Percentiles rank a stretch among this genome's conserved stretches.
These are phyloP conservation scores for Kuraishia hungarica DNA, from an alignment of 805 yeast species.

Conservation along the genomic window DNA sequence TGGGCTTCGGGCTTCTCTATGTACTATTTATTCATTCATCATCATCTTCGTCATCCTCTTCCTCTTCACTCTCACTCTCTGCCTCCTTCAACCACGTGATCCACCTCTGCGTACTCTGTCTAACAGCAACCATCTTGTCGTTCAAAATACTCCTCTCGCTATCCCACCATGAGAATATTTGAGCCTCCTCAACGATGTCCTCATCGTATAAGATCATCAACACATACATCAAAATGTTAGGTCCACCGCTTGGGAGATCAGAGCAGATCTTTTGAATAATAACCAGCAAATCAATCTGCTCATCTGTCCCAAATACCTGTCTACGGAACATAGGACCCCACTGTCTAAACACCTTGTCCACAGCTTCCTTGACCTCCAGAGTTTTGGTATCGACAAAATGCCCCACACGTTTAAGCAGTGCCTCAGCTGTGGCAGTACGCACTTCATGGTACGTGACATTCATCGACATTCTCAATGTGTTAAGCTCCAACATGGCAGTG, in stretches of 20 bases:
- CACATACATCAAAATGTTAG: constrained; percentile 43
- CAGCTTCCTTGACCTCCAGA: constrained; percentile 67
- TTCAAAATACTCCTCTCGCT: constrained; percentile 32
- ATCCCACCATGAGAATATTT: constrained; percentile 79
- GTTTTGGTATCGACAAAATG: constrained; percentile 76
- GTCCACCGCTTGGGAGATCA: constrained; percentile 33
- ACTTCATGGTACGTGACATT: constrained; percentile 93
- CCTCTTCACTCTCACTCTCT: constrained; percentile 44
- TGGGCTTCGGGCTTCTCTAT: too few relatives aligned
- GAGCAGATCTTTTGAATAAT: constrained; percentile 38
- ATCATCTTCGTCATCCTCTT: constrained; percentile 15
- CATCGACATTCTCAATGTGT: constrained; percentile 95
- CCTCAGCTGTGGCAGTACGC: constrained; percentile 67
- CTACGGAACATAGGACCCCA: constrained; percentile 82
- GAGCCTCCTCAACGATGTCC: constrained; percentile 79
- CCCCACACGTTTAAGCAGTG: constrained; percentile 59
- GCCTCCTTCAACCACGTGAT: constrained; percentile 85
- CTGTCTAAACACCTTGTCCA: constrained; percentile 60
- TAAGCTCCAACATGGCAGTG: constrained; percentile 85
- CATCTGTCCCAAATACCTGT: constrained; percentile 76
- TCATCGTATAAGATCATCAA: constrained; percentile 64
- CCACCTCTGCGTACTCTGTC: constrained; percentile 60
- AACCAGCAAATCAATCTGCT: constrained; percentile 63
- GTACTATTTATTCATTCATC: not conserved
- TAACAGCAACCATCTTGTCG: constrained; percentile 30